Evolutionary conservation across 257 asterid species (phyloP).

Genomic region (Knoxia roxburghii): DNA sequence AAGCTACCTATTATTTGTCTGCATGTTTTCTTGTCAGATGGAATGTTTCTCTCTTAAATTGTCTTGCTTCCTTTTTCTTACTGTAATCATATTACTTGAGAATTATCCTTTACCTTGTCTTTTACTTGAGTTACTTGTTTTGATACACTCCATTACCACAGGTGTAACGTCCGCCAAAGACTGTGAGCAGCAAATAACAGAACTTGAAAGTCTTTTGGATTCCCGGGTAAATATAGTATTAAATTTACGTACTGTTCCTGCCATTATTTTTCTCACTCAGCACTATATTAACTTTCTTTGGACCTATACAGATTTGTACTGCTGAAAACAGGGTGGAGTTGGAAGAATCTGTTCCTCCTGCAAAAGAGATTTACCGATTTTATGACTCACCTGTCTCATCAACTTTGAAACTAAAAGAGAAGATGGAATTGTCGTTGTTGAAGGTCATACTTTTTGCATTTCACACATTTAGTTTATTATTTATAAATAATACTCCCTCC

Average conservation of each 20-base stretch:
- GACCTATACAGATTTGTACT: conserved; percentile 48
- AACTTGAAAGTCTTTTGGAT: conserved; percentile 76
- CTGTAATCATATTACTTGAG: neutral
- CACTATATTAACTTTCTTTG: neutral
- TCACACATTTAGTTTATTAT: neutral
- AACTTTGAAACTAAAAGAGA: conserved; percentile 38
- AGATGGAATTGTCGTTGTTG: conserved; percentile 38
- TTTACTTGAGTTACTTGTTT: conserved; percentile 12
- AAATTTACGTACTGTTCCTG: neutral
- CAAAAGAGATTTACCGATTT: conserved; percentile 44
- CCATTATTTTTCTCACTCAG: neutral
- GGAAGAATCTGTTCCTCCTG: conserved; percentile 36
- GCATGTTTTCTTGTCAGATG: neutral
- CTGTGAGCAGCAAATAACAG: conserved; percentile 45
- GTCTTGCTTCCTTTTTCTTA: neutral
- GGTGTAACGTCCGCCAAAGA: conserved; percentile 43
- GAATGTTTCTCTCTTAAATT: neutral
- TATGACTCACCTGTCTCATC: conserved; percentile 43
- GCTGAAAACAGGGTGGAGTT: conserved; percentile 33
- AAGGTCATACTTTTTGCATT: conserved; percentile 40
- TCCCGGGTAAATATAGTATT: conserved; percentile 44
- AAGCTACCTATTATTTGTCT: neutral
- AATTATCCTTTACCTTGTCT: neutral
- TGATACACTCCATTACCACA: conserved; percentile 22
- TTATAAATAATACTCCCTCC: too few relatives aligned